These are phyloP conservation scores for Polyrhizophydium stewartii DNA, from an alignment of 371 early-diverging fungal species.

Conservation along the genomic window DNA sequence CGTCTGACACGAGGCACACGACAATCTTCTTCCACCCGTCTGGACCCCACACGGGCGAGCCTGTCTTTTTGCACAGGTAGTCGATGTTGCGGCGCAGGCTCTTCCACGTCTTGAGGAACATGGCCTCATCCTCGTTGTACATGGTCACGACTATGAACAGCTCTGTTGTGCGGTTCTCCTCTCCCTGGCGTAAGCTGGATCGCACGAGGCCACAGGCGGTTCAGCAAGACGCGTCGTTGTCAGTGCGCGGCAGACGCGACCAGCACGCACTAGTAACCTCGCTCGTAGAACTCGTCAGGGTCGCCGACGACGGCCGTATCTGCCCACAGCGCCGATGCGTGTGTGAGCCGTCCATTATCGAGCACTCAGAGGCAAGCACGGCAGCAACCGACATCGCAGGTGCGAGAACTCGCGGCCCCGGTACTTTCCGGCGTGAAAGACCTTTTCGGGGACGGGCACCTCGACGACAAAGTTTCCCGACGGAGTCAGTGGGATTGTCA, in stretches of 20 bases:
- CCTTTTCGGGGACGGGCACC: slow-evolving; percentile 41
- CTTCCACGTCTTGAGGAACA: slow-evolving; percentile 39
- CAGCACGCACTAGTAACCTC: slow-evolving; percentile 21
- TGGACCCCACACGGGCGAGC: slow-evolving; percentile 62
- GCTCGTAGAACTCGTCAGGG: slow-evolving; percentile 32
- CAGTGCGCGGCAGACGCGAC: background rate
- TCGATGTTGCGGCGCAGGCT: slow-evolving; percentile 59
- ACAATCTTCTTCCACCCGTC: slow-evolving; percentile 82
- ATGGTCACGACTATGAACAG: slow-evolving; percentile 71
- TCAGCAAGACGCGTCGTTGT: background rate
- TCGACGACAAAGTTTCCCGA: slow-evolving; percentile 41
- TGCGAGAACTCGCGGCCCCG: slow-evolving; percentile 31
- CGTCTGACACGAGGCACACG: slow-evolving; percentile 80
- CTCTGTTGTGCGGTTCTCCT: slow-evolving; percentile 51
- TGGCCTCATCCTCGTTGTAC: slow-evolving; percentile 43
- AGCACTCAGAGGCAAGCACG: background rate
- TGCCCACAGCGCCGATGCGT: no score
- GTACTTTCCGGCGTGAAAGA: slow-evolving; percentile 1
- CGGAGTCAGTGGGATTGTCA: slow-evolving; percentile 33
- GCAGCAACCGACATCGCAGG: slow-evolving; percentile 10
- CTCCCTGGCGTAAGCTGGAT: slow-evolving; percentile 15
- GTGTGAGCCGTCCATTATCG: background rate
- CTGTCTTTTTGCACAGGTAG: slow-evolving; percentile 61
- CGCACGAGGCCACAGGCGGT: no score
- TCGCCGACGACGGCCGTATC: slow-evolving; percentile 42